Conservation (phyloP, 1,284 basidiomycete species). For the Omphalotus olearius region DNA sequence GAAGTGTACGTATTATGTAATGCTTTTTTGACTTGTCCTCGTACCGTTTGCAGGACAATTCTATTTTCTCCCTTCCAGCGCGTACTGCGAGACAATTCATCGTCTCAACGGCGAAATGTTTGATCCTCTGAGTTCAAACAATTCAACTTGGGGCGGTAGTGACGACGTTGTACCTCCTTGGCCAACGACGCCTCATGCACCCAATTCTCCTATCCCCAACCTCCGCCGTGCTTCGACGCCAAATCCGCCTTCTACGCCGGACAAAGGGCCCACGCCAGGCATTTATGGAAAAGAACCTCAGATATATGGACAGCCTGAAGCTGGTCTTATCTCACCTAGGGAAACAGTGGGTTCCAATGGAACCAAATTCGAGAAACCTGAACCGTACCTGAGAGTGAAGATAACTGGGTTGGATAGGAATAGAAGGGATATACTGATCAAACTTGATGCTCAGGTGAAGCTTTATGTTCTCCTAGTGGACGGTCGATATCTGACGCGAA, state of each 20-base stretch:
- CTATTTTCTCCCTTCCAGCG: not conserved
- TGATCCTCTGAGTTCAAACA: constrained; percentile 51
- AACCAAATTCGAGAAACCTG: constrained; percentile 62
- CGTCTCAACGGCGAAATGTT: constrained; percentile 32
- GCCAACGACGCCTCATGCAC: constrained; percentile 56
- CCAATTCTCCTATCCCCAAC: constrained; percentile 47
- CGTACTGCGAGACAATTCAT: not conserved
- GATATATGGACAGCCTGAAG: constrained; percentile 79
- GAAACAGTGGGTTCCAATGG: constrained; percentile 63
- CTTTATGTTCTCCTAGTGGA: not conserved
- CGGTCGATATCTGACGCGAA: constrained; percentile 6
- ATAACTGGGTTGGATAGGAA: constrained; percentile 91
- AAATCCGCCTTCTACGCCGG: constrained; percentile 36
- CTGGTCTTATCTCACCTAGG: constrained; percentile 73
- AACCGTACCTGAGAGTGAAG: constrained; percentile 82
- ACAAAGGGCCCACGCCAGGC: constrained; percentile 46
- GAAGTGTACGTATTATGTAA: too few relatives aligned
- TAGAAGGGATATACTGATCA: constrained; percentile 85
- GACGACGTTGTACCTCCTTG: constrained; percentile 42
- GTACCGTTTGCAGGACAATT: not conserved
- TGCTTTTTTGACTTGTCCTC: too few relatives aligned
- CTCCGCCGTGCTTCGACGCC: constrained; percentile 44
- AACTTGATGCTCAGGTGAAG: constrained; percentile 85
- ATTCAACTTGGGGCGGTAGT: constrained; percentile 38
- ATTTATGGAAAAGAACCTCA: constrained; percentile 74